These are phyloP conservation scores for Talaromyces stipitatus DNA, from an alignment of 495 filamentous ascomycete genomes.

Conservation along the genomic window DNA sequence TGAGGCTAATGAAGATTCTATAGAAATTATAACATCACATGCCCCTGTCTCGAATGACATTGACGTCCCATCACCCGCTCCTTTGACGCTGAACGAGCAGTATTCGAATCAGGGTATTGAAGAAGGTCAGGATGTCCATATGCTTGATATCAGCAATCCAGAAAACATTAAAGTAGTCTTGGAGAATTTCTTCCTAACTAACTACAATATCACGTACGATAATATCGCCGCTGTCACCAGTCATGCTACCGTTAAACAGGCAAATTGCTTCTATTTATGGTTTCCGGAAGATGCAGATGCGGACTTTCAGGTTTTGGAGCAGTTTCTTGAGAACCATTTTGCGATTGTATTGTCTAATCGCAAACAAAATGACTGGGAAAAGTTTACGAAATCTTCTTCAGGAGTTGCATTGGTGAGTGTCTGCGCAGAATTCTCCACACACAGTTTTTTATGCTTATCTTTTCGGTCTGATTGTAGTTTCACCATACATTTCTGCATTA, in stretches of 20 bases:
- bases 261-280: constrained; percentile 32
- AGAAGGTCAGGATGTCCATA: constrained; percentile 1
- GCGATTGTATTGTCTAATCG: constrained; percentile 24
- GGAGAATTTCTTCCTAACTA: constrained; percentile 10
- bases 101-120: neutral
- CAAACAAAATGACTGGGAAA: constrained; percentile 28
- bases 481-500: constrained; percentile 29
- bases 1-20: neutral
- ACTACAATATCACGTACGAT: constrained; percentile 12
- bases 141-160: neutral
- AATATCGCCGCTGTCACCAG: constrained; percentile 9
- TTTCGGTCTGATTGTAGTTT: constrained; percentile 16
- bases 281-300: constrained; percentile 19
- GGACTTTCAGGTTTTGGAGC: constrained; percentile 20
- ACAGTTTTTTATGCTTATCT: too few species aligned
- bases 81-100: neutral
- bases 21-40: neutral
- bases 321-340: constrained; percentile 21
- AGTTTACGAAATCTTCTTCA: constrained; percentile 23
- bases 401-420: constrained; percentile 33
- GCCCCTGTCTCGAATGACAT: neutral
- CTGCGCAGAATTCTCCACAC: constrained; percentile 4
- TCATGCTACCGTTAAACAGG: neutral
- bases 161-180: constrained; percentile 4
- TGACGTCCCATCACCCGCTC: neutral